Conservation (phyloP, 768 basidiomycete genomes). For the Rhizopogon vinicolor region DNA sequence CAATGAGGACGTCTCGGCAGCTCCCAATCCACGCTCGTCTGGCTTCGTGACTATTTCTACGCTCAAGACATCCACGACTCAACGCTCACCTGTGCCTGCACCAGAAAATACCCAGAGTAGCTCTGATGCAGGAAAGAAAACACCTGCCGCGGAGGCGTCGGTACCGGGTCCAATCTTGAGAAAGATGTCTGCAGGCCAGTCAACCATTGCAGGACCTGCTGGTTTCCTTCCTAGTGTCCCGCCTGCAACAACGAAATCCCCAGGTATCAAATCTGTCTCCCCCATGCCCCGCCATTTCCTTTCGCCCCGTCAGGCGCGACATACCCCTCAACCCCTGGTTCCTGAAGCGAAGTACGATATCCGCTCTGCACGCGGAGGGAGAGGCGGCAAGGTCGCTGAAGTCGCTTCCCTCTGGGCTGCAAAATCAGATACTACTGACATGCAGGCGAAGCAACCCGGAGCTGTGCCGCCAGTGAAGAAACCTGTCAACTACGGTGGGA, state of each 20-base stretch:
- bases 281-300: neutral
- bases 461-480: slow-evolving; percentile 8
- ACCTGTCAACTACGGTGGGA: slow-evolving; percentile 7
- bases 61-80: slow-evolving; percentile 28
- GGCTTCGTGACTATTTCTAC: slow-evolving; percentile 68
- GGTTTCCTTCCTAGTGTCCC: neutral
- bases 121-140: neutral
- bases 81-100: neutral
- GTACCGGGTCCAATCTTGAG: neutral
- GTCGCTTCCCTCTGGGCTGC: slow-evolving; percentile 74
- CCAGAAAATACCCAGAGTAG: neutral
- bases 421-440: slow-evolving; percentile 26
- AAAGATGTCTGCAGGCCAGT: neutral
- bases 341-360: slow-evolving; percentile 66
- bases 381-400: slow-evolving; percentile 68
- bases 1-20: slow-evolving; percentile 25
- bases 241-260: neutral
- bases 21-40: slow-evolving; percentile 71
- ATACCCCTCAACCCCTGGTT: slow-evolving; percentile 33
- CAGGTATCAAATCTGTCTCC: neutral
- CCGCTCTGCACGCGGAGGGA: slow-evolving; percentile 72
- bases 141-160: neutral
- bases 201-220: neutral
- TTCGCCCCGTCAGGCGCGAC: slow-evolving; percentile 26
- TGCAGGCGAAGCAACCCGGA: slow-evolving; percentile 7